These are phyloP conservation scores for Candida koratica DNA, from an alignment of 805 yeast genomes.

Conservation along the genomic window DNA sequence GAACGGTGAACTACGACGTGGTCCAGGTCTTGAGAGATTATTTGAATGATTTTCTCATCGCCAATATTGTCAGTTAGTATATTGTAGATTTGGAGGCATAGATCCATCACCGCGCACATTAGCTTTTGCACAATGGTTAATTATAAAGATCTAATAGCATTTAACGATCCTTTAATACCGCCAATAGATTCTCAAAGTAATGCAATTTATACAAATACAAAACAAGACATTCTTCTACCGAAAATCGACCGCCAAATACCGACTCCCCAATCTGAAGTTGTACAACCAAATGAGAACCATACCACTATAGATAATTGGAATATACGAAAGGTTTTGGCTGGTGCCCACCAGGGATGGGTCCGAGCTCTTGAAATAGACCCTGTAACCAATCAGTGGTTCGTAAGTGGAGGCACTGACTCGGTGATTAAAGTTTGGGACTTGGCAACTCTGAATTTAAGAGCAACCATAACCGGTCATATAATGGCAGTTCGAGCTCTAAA, in stretches of 20 bases:
- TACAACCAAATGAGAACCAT: background rate
- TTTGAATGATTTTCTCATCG: conserved; percentile 1
- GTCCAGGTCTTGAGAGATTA: background rate
- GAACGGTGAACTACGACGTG: conserved; percentile 9
- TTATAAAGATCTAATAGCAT: conserved; percentile 11
- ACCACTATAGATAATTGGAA: conserved; percentile 32
- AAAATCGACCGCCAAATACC: background rate
- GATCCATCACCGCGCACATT: conserved; percentile 2
- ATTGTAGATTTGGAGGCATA: conserved; percentile 1
- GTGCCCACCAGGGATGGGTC: conserved; percentile 93
- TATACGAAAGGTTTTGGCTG: conserved; percentile 62
- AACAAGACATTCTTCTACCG: conserved; percentile 22
- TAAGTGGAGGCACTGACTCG: conserved; percentile 84
- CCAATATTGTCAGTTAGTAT: conserved; percentile 4
- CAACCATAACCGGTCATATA: conserved; percentile 85
- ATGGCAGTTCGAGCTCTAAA: conserved; percentile 81
- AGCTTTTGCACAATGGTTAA: conserved; percentile 3
- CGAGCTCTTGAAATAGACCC: conserved; percentile 81
- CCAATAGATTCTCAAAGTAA: conserved; percentile 30
- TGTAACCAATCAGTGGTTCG: conserved; percentile 78
- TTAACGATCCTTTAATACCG: conserved; percentile 18
- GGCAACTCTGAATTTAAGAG: conserved; percentile 61
- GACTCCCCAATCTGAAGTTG: background rate
- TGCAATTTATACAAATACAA: conserved; percentile 28
- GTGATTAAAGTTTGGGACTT: conserved; percentile 91